Conservation (phyloP, 352 stramenopile species). For the Globisporangium cederbergense region DNA sequence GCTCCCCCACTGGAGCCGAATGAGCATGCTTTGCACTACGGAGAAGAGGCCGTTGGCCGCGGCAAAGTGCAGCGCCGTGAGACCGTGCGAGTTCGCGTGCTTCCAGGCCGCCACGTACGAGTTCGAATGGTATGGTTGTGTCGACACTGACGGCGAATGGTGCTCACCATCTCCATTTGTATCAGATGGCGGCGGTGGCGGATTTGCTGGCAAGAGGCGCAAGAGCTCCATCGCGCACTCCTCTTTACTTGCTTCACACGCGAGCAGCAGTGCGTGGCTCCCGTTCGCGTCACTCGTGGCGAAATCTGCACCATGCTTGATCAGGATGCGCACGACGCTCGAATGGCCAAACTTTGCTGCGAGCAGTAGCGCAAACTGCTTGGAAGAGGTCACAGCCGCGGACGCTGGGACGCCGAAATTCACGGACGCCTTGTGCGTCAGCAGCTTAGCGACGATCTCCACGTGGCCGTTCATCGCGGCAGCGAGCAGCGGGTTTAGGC, state of each 20-base stretch:
- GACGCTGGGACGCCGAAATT: conserved; percentile 19
- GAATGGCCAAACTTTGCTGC: conserved; percentile 90
- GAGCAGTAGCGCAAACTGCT: conserved; percentile 79
- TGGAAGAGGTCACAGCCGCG: conserved; percentile 13
- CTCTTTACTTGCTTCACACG: conserved; percentile 50
- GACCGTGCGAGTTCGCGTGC: conserved; percentile 42
- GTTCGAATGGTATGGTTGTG: neutral
- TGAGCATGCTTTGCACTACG: conserved; percentile 33
- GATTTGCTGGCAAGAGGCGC: conserved; percentile 8
- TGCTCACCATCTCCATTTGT: neutral
- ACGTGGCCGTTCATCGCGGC: conserved; percentile 74
- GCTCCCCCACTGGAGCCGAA: conserved; percentile 28
- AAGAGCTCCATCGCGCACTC: conserved; percentile 50
- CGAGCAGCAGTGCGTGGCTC: conserved; percentile 51
- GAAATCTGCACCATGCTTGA: conserved; percentile 43
- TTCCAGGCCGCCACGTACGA: conserved; percentile 30
- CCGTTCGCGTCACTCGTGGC: conserved; percentile 35
- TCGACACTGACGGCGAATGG: conserved; percentile 6
- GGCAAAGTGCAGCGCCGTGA: conserved; percentile 64
- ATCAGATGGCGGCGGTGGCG: neutral
- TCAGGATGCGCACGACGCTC: conserved; percentile 72
- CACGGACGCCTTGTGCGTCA: conserved; percentile 30
- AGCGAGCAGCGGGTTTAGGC: conserved; percentile 52
- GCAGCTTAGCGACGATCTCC: conserved; percentile 42
- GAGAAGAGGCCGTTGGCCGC: conserved; percentile 36